phyloP scores from a whole-genome alignment of 192 early-diverging fungal genomes.

The Coemansia sp. region DNA sequence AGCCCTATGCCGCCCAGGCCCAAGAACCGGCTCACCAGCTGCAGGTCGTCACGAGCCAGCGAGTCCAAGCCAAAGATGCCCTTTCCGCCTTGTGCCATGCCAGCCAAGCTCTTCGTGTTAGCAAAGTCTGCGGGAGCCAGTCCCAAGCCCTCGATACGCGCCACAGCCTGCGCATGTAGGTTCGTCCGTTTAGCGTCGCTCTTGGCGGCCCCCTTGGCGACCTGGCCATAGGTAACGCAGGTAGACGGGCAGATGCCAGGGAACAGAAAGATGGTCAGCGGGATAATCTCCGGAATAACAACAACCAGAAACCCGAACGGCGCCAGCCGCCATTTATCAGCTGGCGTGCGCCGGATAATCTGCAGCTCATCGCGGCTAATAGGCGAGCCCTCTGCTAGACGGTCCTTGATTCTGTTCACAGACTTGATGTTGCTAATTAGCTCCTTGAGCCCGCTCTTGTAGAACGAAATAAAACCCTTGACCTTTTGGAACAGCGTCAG shows the following conservation, averaged over 20 bases:
- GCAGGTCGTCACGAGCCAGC: conserved; percentile 14
- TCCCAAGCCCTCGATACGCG: conserved; percentile 18
- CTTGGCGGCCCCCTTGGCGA: conserved; percentile 27
- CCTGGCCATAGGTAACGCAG: conserved; percentile 33
- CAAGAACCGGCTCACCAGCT: conserved; percentile 26
- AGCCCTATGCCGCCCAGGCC: conserved; percentile 5
- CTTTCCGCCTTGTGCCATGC: neutral
- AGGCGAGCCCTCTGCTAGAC: conserved; percentile 4
- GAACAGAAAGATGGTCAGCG: conserved; percentile 26
- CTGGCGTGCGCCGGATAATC: conserved; percentile 20
- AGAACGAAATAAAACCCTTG: conserved; percentile 39
- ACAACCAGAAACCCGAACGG: conserved; percentile 44
- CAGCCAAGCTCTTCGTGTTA: neutral
- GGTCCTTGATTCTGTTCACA: conserved; percentile 9
- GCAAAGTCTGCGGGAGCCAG: conserved; percentile 19
- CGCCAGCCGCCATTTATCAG: conserved; percentile 33
- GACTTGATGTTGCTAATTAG: conserved; percentile 24
- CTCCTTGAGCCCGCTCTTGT: conserved; percentile 38
- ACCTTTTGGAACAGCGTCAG: conserved; percentile 31
- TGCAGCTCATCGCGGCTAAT: conserved; percentile 35
- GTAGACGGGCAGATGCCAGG: conserved; percentile 44
- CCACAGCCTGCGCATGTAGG: conserved; percentile 14
- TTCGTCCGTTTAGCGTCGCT: conserved; percentile 14
- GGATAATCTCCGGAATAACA: conserved; percentile 35
- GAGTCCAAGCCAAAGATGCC: conserved; percentile 15